phyloP scores from a whole-genome alignment of 495 filamentous ascomycete genomes.

The Immersiella caudata region DNA sequence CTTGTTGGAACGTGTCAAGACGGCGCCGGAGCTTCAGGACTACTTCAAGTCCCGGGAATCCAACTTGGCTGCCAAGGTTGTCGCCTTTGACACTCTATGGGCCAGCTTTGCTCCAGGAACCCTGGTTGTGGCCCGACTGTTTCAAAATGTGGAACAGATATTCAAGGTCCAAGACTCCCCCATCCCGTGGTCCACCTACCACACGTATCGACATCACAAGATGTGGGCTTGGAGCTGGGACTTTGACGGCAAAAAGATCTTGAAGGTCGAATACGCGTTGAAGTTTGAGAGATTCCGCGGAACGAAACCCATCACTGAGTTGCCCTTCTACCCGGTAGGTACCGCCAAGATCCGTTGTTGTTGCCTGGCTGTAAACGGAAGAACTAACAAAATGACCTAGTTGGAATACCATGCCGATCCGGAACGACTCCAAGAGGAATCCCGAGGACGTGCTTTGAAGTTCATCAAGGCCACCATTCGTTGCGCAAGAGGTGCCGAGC shows the following conservation, averaged over 20 bases:
- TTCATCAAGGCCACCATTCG: background rate
- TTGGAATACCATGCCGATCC: background rate
- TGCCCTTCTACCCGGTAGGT: background rate
- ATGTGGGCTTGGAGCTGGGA: conserved; percentile 2
- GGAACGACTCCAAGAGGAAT: background rate
- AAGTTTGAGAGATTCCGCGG: conserved; percentile 4
- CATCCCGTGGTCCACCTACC: background rate
- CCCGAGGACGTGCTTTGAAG: background rate
- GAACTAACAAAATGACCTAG: background rate
- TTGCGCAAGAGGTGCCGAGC: background rate
- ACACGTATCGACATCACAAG: background rate
- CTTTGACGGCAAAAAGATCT: conserved; percentile 4
- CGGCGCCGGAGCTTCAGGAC: background rate
- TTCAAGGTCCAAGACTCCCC: conserved; percentile 5
- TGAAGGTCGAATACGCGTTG: conserved; percentile 2
- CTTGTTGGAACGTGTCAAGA: background rate
- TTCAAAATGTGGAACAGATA: conserved; percentile 6
- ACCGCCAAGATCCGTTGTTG: background rate
- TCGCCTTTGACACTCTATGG: background rate
- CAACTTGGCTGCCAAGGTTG: background rate
- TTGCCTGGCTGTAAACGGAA: background rate
- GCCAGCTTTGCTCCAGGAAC: background rate
- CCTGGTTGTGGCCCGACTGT: conserved; percentile 5
- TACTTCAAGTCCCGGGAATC: background rate
- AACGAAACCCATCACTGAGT: conserved; percentile 2